phyloP scores from a whole-genome alignment of 2,329 filamentous ascomycete genomes.

The Westerdykella sp. region DNA sequence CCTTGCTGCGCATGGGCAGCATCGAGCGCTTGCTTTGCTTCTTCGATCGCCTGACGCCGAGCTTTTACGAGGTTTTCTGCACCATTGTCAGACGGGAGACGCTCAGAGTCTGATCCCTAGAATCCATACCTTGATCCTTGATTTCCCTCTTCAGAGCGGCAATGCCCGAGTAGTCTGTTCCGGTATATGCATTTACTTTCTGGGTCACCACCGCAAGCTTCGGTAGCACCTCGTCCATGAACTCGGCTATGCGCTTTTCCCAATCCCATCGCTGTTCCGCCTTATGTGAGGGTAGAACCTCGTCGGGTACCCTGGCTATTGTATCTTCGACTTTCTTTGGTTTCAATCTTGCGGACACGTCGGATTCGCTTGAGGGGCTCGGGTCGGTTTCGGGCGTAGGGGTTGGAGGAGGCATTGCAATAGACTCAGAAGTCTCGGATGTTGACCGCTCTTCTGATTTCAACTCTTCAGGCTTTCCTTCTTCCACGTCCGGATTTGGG shows the following conservation, averaged over 20 bases:
- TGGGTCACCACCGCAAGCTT: constrained; percentile 80
- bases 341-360: no score
- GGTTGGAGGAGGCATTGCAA: not conserved
- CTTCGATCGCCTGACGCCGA: constrained; percentile 58
- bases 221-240: constrained; percentile 86
- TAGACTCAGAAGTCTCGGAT: constrained; percentile 1
- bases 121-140: constrained; percentile 52
- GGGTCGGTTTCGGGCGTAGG: not conserved
- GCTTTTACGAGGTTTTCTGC: constrained; percentile 53
- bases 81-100: constrained; percentile 5
- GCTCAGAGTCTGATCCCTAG: not conserved
- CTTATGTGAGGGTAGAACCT: constrained; percentile 48
- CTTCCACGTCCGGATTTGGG: constrained; percentile 2
- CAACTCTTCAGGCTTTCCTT: constrained; percentile 3
- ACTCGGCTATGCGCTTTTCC: constrained; percentile 56
- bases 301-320: constrained; percentile 30
- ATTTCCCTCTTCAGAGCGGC: constrained; percentile 79
- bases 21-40: constrained; percentile 70
- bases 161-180: constrained; percentile 78
- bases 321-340: constrained; percentile 14
- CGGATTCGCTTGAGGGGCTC: not conserved
- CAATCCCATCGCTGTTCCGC: constrained; percentile 51
- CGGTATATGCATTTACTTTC: constrained; percentile 87
- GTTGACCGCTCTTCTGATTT: constrained; percentile 6
- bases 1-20: constrained; percentile 76